Evolutionary conservation across 1,139 yeast genomes (phyloP).

Genomic region (Zygosaccharomyces sapae): DNA sequence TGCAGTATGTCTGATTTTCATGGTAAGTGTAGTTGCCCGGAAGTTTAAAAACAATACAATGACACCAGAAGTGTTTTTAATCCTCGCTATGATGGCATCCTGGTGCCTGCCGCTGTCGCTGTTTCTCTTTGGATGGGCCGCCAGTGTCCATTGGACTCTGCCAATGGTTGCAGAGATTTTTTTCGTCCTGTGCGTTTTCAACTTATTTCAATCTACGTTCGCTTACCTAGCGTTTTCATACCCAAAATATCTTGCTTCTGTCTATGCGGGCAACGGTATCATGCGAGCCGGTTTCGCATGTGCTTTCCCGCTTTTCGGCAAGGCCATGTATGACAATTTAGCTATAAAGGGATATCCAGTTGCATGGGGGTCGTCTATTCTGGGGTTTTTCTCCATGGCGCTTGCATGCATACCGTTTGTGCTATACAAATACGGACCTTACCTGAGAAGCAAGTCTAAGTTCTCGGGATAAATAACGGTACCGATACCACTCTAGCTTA

Average conservation of each 20-base stretch:
- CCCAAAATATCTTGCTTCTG: slow-evolving; percentile 50
- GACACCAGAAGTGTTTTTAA: slow-evolving; percentile 20
- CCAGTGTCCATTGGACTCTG: slow-evolving; percentile 44
- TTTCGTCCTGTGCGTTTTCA: slow-evolving; percentile 41
- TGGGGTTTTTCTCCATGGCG: slow-evolving; percentile 41
- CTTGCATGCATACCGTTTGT: slow-evolving; percentile 46
- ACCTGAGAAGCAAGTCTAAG: slow-evolving; percentile 45
- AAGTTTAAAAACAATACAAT: slow-evolving; percentile 16
- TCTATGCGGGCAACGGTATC: slow-evolving; percentile 52
- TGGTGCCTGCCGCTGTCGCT: slow-evolving; percentile 21
- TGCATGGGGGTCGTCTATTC: slow-evolving; percentile 48
- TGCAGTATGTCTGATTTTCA: slow-evolving; percentile 15
- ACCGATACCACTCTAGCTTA: background rate
- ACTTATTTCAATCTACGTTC: slow-evolving; percentile 41
- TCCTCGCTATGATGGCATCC: slow-evolving; percentile 18
- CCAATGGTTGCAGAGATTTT: slow-evolving; percentile 44
- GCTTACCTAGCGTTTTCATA: slow-evolving; percentile 37
- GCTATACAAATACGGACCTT: slow-evolving; percentile 46
- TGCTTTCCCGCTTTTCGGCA: slow-evolving; percentile 55
- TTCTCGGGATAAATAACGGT: slow-evolving; percentile 31
- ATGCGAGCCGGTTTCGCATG: slow-evolving; percentile 51
- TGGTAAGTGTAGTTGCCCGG: slow-evolving; percentile 14
- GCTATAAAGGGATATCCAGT: slow-evolving; percentile 45
- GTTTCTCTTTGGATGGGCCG: slow-evolving; percentile 43
- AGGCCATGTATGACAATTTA: slow-evolving; percentile 44